Base-by-base conservation (phyloP, 1,284 basidiomycete genomes). In the Cryptococcus sp. region DNA sequence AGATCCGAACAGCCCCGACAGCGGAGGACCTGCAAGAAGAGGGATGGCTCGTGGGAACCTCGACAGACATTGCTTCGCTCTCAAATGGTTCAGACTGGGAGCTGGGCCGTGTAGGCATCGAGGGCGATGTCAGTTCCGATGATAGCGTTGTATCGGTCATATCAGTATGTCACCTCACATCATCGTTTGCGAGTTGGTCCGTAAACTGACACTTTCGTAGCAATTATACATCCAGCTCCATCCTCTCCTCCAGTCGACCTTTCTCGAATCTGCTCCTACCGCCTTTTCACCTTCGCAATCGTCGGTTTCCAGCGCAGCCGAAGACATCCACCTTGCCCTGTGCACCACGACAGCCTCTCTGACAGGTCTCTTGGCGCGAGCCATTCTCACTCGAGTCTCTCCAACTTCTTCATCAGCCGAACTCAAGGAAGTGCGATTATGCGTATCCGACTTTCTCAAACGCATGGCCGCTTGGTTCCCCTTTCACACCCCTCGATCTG, bases 381-480 rank as follows among this genome's bases (percentile, higher is more conserved):
- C 81, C 2, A 80, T 89, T 34, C 59, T 81, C 34, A 53, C 56
- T 29, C 56, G 53, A 29, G 49, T 57, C 10, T 17, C 55, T 1
- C 41, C 59, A 0, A 38, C 51, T 0, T 52, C 46, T 19, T 49
- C 54, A 10, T 17, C 55, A 51, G 15, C 43, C 49, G 26, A 54
- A 37, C 17, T 60, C 44, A 48, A 56, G 20, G 54, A 65, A 37
- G 64, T 71, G 20, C 61, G 69, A 10, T 11, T 43, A 0, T 44
- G 57, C 41, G 64, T 75, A 6, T 58, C 65, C 5, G 74, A 74
- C 47, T 74, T 74, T 47, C 48, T 75, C 6, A 63, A 64, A 47
- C 68, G 75, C 49, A 88, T 94, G 83, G 78, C 85, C 1, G 82
- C 86, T 1, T 93, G 93, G 77, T 95, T 96, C 73, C 92, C 93